These are phyloP conservation scores for Pyrus hybrid DNA, from an alignment of 331 rosid species.

Conservation along the genomic window DNA sequence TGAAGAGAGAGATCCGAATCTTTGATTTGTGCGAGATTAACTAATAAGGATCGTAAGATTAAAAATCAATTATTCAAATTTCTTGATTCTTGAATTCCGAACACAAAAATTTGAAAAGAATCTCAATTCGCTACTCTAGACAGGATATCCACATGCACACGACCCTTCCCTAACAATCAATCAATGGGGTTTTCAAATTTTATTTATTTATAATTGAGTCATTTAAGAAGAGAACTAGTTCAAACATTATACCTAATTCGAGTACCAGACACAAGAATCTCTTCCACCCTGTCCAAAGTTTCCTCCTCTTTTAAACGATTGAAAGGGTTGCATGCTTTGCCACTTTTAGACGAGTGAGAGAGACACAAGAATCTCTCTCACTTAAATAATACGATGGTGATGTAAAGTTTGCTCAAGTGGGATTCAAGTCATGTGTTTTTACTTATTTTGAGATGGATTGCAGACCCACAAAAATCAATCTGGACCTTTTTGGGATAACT, in stretches of 20 bases:
- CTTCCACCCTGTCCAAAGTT: too few species aligned
- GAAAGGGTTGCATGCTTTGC: not conserved
- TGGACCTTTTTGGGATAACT: not conserved
- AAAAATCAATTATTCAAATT: too few species aligned
- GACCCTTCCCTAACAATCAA: not conserved
- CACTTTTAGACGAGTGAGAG: too few species aligned
- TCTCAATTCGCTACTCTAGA: not conserved
- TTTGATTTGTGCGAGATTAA: too few species aligned
- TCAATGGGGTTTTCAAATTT: not conserved
- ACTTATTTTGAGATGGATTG: not conserved
- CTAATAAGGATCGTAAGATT: too few species aligned
- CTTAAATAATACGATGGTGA: not conserved
- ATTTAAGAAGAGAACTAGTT: too few species aligned
- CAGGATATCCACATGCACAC: not conserved
- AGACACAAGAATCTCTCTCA: too few species aligned
- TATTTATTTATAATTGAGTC: not conserved
- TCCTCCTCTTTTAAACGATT: not conserved
- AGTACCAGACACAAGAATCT: too few species aligned
- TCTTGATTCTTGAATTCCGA: too few species aligned
- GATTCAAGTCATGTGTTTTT: not conserved
- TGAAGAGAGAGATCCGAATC: too few species aligned
- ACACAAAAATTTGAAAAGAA: too few species aligned
- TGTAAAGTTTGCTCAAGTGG: not conserved
- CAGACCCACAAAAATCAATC: not conserved
- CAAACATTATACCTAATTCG: too few species aligned